Conservation (phyloP, 2,329 filamentous ascomycete species). For the Penicillium griseofulvum region DNA sequence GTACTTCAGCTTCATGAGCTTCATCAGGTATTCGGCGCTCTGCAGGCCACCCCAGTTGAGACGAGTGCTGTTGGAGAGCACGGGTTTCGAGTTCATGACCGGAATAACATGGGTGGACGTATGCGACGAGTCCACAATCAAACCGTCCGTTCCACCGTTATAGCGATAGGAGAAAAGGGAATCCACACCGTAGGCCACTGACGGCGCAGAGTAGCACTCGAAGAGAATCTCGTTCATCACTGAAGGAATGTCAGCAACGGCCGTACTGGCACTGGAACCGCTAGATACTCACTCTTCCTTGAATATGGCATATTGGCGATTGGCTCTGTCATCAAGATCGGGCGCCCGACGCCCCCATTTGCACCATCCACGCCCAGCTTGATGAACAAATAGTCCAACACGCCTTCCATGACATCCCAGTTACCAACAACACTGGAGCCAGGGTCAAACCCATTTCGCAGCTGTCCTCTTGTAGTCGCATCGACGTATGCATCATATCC, state of each 20-base stretch:
- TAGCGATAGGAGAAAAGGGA: conserved; percentile 93
- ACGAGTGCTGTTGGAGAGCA: conserved; percentile 80
- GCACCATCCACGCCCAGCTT: conserved; percentile 80
- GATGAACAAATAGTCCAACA: conserved; percentile 90
- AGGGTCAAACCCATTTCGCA: conserved; percentile 85
- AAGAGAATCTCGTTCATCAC: conserved; percentile 98
- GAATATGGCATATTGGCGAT: conserved; percentile 89
- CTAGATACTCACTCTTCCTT: conserved; percentile 67
- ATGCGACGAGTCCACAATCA: conserved; percentile 88
- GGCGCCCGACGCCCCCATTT: conserved; percentile 73
- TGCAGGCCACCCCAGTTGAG: conserved; percentile 95
- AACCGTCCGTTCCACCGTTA: conserved; percentile 81
- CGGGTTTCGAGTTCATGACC: conserved; percentile 78
- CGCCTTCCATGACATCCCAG: conserved; percentile 95
- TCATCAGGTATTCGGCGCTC: conserved; percentile 83
- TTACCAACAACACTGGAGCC: conserved; percentile 91
- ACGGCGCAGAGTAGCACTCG: conserved; percentile 89
- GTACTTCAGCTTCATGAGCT: conserved; percentile 88
- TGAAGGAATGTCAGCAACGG: conserved; percentile 41
- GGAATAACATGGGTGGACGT: conserved; percentile 95
- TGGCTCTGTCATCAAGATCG: conserved; percentile 92
- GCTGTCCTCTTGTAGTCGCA: conserved; percentile 85
- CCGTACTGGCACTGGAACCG: not conserved
- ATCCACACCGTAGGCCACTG: conserved; percentile 90
- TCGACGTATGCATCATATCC: conserved; percentile 93